Percentiles rank a stretch among this genome's conserved stretches.
These are phyloP conservation scores for Phytophthora pseudosyringae DNA, from an alignment of 352 stramenopile species.

Conservation along the genomic window DNA sequence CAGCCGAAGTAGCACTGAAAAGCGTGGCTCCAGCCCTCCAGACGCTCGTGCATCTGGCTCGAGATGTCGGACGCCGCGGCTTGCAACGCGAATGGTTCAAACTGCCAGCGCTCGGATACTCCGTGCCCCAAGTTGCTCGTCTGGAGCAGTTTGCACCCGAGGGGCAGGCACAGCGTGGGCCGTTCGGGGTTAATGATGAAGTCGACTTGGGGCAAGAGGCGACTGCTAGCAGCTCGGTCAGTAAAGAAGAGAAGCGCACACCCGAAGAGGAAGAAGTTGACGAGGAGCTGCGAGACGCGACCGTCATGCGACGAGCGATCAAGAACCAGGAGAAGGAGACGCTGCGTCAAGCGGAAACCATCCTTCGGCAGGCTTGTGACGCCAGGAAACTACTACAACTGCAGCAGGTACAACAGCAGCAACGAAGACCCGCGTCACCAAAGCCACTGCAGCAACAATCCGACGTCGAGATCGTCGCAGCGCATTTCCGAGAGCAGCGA, in stretches of 20 bases:
- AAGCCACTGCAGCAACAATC: slow-evolving; percentile 23
- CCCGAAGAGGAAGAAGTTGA: slow-evolving; percentile 30
- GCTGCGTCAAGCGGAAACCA: slow-evolving; percentile 51
- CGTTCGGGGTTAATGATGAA: slow-evolving; percentile 4
- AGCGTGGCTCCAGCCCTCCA: slow-evolving; percentile 30
- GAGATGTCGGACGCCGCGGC: slow-evolving; percentile 23
- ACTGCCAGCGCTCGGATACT: slow-evolving; percentile 25
- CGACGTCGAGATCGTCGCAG: slow-evolving; percentile 40
- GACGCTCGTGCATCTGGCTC: slow-evolving; percentile 17
- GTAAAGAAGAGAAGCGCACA: background rate
- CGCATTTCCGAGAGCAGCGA: slow-evolving; percentile 57
- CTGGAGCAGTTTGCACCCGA: slow-evolving; percentile 46
- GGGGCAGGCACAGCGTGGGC: slow-evolving; percentile 16
- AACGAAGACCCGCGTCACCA: slow-evolving; percentile 4
- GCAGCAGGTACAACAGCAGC: slow-evolving; percentile 10
- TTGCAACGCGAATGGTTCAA: slow-evolving; percentile 36
- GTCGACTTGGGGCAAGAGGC: background rate
- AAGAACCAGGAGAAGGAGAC: slow-evolving; percentile 57
- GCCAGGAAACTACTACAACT: slow-evolving; percentile 19
- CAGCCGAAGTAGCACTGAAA: slow-evolving; percentile 31
- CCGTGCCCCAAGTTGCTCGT: slow-evolving; percentile 33
- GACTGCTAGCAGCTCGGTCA: background rate
- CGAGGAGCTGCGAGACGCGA: slow-evolving; percentile 27
- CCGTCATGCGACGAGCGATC: slow-evolving; percentile 35
- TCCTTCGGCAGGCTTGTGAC: slow-evolving; percentile 37